Conservation (phyloP, 2,329 filamentous ascomycete species). For the Talaromyces islandicus region DNA sequence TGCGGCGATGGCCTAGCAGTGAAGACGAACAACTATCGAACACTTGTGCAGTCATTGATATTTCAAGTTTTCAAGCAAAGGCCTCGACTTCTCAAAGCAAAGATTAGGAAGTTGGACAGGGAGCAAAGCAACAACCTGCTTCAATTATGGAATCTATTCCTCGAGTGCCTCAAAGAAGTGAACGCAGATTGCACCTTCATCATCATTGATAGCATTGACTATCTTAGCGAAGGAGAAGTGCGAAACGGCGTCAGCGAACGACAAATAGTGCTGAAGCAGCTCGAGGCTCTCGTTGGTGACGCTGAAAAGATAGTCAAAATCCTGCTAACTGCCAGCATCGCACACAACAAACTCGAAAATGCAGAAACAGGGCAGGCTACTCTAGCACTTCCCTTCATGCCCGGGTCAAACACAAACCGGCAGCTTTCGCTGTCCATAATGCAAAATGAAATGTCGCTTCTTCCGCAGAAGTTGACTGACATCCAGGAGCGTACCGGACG, state of each 20-base stretch:
- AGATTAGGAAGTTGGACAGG: neutral
- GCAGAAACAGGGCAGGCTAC: neutral
- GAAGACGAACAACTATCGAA: neutral
- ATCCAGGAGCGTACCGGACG: neutral
- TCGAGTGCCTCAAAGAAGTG: neutral
- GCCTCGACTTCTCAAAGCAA: neutral
- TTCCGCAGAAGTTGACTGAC: neutral
- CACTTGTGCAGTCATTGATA: neutral
- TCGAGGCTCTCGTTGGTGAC: neutral
- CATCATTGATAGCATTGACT: neutral
- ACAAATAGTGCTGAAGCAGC: neutral
- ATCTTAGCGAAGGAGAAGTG: neutral
- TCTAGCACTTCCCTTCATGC: neutral
- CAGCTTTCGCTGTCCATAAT: neutral
- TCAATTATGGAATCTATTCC: neutral
- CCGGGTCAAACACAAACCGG: neutral
- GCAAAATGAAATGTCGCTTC: neutral
- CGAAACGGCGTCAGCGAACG: neutral
- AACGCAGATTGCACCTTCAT: neutral
- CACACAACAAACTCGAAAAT: neutral
- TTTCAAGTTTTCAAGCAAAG: neutral
- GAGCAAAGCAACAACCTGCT: neutral
- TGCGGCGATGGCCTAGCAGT: neutral
- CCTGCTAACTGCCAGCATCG: neutral
- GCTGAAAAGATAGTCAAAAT: neutral